Base-by-base conservation (phyloP, 305 asterid genomes). In the Fraxinus baroniana region DNA sequence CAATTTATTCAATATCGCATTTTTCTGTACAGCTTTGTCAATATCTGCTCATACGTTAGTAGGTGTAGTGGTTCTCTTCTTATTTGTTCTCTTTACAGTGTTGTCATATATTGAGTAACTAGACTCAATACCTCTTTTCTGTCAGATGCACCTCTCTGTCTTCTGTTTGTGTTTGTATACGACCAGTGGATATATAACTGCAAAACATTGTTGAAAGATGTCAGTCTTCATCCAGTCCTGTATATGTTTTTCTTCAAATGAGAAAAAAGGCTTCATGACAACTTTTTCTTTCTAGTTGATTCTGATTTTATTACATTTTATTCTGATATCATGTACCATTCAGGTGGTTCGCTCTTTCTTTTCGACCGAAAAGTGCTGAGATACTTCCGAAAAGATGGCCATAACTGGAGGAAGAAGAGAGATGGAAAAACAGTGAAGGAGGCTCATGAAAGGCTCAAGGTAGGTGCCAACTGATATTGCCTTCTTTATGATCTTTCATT, bases 391-490 rank as follows among this genome's bases (percentile, higher is more conserved):
- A 97, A 93, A 90, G 99, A 97, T 81, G 98, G 99, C 79, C 99
- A 96, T 87, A 97, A 86, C 85, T 97, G 99, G 99, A 91, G 98
- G 88, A 94, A 94, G 92, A 97, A 94, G 91, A 97, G 82, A 86
- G 99, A 97, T 81, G 99, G 99, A n/a, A 97, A 93, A 87, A 97
- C 99, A 68, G 97, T 94, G 87, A 94, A 94, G 88, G 98, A 97
- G 85, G 98, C 98, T 85, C 99, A 97, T 80, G 99, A 97, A 90
- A 94, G 94, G 89, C 98, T 97, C 85, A 97, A 97, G 94, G 99
- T 89, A 83, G 77, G 84, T 85, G 36, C 75, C 77, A 55, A 74
- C 20, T 60, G 72, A 79, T 68, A 79, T 81, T 41, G 39, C 75
- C 75, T 28, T 83, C 77, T 62, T 87, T 64, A 64, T 84, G 41